Evolutionary conservation across 495 filamentous ascomycete genomes (phyloP).

Genomic region (Aspergillus mulundensis): DNA sequence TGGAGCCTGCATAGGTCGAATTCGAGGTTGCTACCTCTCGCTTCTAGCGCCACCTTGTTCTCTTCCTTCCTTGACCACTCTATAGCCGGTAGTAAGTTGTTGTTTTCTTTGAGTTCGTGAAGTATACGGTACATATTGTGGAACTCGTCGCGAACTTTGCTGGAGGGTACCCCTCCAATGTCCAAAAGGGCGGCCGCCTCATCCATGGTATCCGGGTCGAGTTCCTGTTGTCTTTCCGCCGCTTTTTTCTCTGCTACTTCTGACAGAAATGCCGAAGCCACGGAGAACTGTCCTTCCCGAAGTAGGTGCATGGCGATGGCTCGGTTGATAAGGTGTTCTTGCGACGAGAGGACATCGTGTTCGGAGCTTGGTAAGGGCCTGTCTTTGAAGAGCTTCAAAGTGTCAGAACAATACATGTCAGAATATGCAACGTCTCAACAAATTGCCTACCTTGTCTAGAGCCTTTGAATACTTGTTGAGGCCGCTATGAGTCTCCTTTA

Average conservation of each 20-base stretch:
- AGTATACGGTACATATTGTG: conserved; percentile 87
- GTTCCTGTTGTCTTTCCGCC: conserved; percentile 9
- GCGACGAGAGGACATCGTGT: conserved; percentile 74
- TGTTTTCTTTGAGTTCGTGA: conserved; percentile 60
- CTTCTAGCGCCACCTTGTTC: conserved; percentile 66
- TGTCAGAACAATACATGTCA: conserved; percentile 2
- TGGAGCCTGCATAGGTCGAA: conserved; percentile 88
- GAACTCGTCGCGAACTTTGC: conserved; percentile 73
- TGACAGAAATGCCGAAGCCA: conserved; percentile 73
- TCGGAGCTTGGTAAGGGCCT: conserved; percentile 71
- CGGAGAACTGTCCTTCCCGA: conserved; percentile 86
- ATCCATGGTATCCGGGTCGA: conserved; percentile 14
- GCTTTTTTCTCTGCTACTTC: conserved; percentile 49
- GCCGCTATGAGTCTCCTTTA: conserved; percentile 73
- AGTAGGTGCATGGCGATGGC: conserved; percentile 96
- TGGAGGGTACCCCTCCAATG: conserved; percentile 56
- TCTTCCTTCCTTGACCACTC: conserved; percentile 63
- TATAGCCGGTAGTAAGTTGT: conserved; percentile 78
- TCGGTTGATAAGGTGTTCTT: conserved; percentile 75
- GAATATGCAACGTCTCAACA: not conserved
- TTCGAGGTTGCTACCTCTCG: conserved; percentile 84
- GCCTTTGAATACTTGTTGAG: conserved; percentile 79
- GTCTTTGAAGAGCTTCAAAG: conserved; percentile 68
- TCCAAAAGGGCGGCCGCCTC: conserved; percentile 31
- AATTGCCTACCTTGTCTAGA: conserved; percentile 64